Base-by-base conservation (phyloP, 805 yeast species). In the Ogataea nonfermentans region DNA sequence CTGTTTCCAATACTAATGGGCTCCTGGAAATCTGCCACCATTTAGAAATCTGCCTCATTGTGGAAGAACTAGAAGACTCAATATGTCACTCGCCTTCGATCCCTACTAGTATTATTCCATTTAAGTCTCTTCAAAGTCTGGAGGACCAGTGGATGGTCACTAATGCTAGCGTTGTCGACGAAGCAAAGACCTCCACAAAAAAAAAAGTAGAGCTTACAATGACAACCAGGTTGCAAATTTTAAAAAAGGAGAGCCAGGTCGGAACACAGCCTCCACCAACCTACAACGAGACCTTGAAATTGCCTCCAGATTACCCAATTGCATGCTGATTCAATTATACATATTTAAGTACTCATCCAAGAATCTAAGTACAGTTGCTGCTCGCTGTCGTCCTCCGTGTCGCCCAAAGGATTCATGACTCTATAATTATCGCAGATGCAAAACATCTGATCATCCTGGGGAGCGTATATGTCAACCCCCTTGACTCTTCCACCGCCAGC, bases 401-500 rank as follows among this genome's bases (percentile, higher is more conserved):
- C 49, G n/a, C 49, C 40, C 16, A 37, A 29, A 4, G 57, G 42
- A 23, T 52, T 56, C 24, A 59, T 34, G 27, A 61, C 61, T 36
- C 63, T 51, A 43, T 62, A 61, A 33, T 46, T 52, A 43, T 64
- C 68, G 25, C 51, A 46, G 19, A 65, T 52, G 37, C 51, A 56
- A 37, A 59, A 65, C 2, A 54, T 47, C 35, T 52, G 51, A 27
- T 55, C 48, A 30, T 60, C 43, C 25, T 60, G 59, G 9, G 60
- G 56, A 4, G 55, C 57, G 39, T 50, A 54, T 2, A 50, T 40
- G 37, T 63, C 63, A 15, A 52, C 59, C 11, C 60, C 63, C 15
- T 47, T 49, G 9, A 46, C 24, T 27, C 46, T 47, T 25, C 61
- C 79, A 36, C 73, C 77, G 3, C 84, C 87, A 37, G 85, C 76